Base-by-base conservation (phyloP, 1,284 basidiomycete genomes). In the Cutaneotrichosporon sp. region DNA sequence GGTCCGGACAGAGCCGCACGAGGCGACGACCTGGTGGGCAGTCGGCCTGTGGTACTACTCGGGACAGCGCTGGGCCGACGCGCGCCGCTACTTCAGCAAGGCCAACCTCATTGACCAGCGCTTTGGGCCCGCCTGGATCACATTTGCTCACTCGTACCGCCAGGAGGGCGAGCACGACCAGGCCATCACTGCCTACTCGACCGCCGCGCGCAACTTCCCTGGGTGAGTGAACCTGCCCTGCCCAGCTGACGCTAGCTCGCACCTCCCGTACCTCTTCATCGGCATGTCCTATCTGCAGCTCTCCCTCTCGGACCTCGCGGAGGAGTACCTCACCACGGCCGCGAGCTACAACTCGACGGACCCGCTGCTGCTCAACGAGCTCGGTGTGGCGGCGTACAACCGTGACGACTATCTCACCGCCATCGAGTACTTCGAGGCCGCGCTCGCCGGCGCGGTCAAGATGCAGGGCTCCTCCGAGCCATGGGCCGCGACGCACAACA, bases 131-230 rank as follows among this genome's bases (percentile, higher is more conserved):
- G 92, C 93, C 0, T 99, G 97, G 97, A 88, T 98, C 62, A 91
- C 94, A 1, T 99, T 98, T 77, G 97, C 90, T 2, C 97, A 99
- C 81, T 93, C 93, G 0, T 98, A 97, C 80, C 92, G 95, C 1
- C 83, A 92, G 65, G 95, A 99, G 78, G 95, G 95, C 18, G 97
- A 99, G 78, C 95, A 95, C 81, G 97, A 99, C 71, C 94, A 97
- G 73, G 97, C 97, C 1, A 91, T 99, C 50, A 97, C 93, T 0
- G 95, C 97, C 1, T 99, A 99, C 80, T 95, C 94, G 14, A 99
- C 97, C 0, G 94, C 92, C 54, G 90, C 93, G 2, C 83, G 95
- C 33, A 88, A 97, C 81, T 98, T 98, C 74, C 90, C 89, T 58
- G 94, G 94, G 90, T 94, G 73, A 61, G 87, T 77, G 10, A 45